Evolutionary conservation across 257 asterid genomes (phyloP), one percentile per base, ranked within the genome.

Genomic region (Scutellaria barbata): DNA sequence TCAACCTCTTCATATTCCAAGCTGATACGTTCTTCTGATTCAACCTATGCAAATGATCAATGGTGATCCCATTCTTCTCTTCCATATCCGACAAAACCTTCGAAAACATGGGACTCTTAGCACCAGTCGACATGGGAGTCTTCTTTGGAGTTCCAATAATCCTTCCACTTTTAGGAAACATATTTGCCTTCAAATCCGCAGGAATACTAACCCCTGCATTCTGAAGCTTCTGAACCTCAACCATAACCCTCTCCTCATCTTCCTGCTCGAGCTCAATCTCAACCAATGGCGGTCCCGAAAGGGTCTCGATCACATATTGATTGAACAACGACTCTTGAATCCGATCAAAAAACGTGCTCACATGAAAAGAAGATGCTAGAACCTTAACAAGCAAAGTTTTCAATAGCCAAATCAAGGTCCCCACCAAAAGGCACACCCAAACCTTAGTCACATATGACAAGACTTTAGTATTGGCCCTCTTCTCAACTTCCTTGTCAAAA

Each of bases 1-100:
- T 79, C 89, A 92, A 41, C 85, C 97, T 88, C 83, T 92, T 90
- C 98, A 92, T 92, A 77, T 92, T 90, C 97, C 96, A 88, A 59
- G 98, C 98, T 5, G 98, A 88, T 66, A 92, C 66, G 51, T 92
- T 92, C 79, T 84, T 78, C 85, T 88, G 92, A 77, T 88, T 92
- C 81, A 88, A 68, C 87, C 93, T 79, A 75, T 88, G 96, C 81
- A 92, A 65, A 66, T 87, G 92, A 71, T 88, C 92, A 17, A 92
- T 87, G 4, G 84, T 79, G 35, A 92, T 90, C 5, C 82, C 89
- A 33, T 65, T 86, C 76, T 83, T 46, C 79, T 84, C 85, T 25
- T 86, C 92, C 80, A 80, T 83, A 82, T 77, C 90, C 12, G 90
- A 81, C 75, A 80, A 14, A 5, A 61, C 50, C 43, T 71, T 79